Evolutionary conservation across 2,329 filamentous ascomycete species (phyloP), one percentile per base, ranked within the genome.

Genomic region (Epichloe sylvatica): DNA sequence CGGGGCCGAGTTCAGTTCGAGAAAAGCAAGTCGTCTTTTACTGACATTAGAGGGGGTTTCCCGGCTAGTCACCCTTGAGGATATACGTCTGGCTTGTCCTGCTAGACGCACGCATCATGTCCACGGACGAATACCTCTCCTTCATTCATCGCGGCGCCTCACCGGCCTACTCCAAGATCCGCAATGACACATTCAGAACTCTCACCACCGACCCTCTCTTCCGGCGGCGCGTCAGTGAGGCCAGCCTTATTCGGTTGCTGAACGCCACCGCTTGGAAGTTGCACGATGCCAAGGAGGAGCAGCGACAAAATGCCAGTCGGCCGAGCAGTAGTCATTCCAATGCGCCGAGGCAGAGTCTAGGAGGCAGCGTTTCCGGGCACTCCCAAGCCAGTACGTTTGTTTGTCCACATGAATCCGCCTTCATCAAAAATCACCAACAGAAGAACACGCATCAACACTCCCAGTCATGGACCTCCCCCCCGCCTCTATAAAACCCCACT

Each of bases 11-110:
- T 12, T 44, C 15, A 34, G 12, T 30, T 44, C 6, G n/a, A 34
- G 15, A 13, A 43, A 12, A n/a, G 8, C 9, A 19, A 19, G 45
- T 15, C 4, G 36, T n/a, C 36, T 30, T 21, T 38, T 43, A 15
- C 46, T 47, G 30, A 47, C 38, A 15, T 21, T 33, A 5, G 21
- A 37, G 9, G 17, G 12, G 39, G 7, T 40, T 12, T 23, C 3
- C n/a, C 13, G 13, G 15, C 36, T 46, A 95, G 91, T 98, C 92
- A 19, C 84, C 89, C 43, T 73, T 92, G 54, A 84, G 92, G 60
- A 94, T 97, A 64, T 97, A 98, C 66, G 80, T 94, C 56, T 98
- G 92, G 92, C 78, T 97, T 39, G 86, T 95, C 57, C 79, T 98
- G 12, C 83, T 98, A 58, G 86, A 95, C 62, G 83, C 90, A 34